Percentiles rank a stretch among this genome's conserved stretches.
Evolutionary conservation across 2,329 filamentous ascomycete species (phyloP).

Genomic region (Blumeria graminis): DNA sequence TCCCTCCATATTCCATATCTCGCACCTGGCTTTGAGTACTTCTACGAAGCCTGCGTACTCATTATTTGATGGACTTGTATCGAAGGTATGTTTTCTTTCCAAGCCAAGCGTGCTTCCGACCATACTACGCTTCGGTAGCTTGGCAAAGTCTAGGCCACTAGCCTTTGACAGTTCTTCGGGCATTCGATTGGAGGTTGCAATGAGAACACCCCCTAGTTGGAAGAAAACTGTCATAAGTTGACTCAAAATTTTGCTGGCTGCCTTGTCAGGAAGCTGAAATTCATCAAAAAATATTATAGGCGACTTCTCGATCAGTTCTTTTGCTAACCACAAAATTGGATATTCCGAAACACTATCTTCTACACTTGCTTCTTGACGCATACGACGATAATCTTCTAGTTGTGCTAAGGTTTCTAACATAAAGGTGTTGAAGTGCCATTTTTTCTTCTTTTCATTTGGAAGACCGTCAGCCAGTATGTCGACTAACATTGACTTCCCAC

Average conservation of each 20-base stretch:
- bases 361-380: conserved; percentile 4
- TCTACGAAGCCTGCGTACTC: conserved; percentile 59
- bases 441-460: conserved; percentile 45
- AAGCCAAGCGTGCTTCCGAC: conserved; percentile 24
- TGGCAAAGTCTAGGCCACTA: conserved; percentile 40
- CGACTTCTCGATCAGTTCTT: conserved; percentile 48
- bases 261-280: conserved; percentile 60
- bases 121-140: conserved; percentile 26
- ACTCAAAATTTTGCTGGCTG: conserved; percentile 54
- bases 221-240: conserved; percentile 62
- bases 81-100: conserved; percentile 13
- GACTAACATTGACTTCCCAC: conserved; percentile 66
- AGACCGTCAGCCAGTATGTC: conserved; percentile 59
- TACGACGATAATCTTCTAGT: conserved; percentile 36
- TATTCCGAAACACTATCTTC: conserved; percentile 24
- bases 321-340: conserved; percentile 48
- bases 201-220: conserved; percentile 54
- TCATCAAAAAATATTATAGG: conserved; percentile 64
- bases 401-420: conserved; percentile 58
- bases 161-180: conserved; percentile 60
- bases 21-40: conserved; percentile 51
- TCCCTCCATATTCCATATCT: conserved; percentile 67
- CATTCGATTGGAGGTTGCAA: conserved; percentile 65
- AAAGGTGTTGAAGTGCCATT: conserved; percentile 71
- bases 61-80: conserved; percentile 29